Base-by-base conservation (phyloP, 352 stramenopile genomes). In the Phytophthora lateralis region DNA sequence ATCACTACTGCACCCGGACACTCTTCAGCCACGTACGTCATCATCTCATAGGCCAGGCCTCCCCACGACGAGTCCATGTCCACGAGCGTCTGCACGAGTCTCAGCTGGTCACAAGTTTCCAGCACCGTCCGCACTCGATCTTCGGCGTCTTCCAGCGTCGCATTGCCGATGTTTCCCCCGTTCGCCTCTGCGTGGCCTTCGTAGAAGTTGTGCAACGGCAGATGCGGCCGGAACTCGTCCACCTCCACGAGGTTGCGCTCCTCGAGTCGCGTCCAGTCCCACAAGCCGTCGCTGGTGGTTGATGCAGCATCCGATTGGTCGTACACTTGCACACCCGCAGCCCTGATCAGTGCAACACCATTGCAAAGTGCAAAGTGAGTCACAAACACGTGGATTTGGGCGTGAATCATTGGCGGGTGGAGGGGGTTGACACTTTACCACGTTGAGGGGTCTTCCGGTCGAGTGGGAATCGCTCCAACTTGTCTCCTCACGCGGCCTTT, bases 11-110 rank as follows among this genome's bases (percentile, higher is more conserved):
- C 77, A 29, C 78, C 73, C 0, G 82, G 76, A 35, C 84, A 93
- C 49, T 95, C 86, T 41, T 95, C 86, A 8, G 50, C 55, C 4
- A 93, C 41, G 50, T 92, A 91, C 26, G 76, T 88, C 42, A 95
- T 55, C 47, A 93, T 62, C 26, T 95, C 84, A 21, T 78, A 60
- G 7, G 86, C 85, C 30, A 95, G 58, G 17, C 84, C 86, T 27
- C 82, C 84, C 82, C 82, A 95, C 1, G 79, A 76, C 15, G 86
- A 93, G 64, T 93, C 80, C 76, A 93, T 85, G 57, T 95, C 86
- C 24, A 95, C 84, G 10, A 91, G 53, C 35, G 69, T 69, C 59
- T 93, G 76, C 17, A 95, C 73, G 18, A 82, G 48, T 29, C 77
- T 73, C 30, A 95, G 59, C 45, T 76, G 73, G 58, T 95, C 86